phyloP scores from a whole-genome alignment of 140 eudicot genomes.

The Senecio squalidus region DNA sequence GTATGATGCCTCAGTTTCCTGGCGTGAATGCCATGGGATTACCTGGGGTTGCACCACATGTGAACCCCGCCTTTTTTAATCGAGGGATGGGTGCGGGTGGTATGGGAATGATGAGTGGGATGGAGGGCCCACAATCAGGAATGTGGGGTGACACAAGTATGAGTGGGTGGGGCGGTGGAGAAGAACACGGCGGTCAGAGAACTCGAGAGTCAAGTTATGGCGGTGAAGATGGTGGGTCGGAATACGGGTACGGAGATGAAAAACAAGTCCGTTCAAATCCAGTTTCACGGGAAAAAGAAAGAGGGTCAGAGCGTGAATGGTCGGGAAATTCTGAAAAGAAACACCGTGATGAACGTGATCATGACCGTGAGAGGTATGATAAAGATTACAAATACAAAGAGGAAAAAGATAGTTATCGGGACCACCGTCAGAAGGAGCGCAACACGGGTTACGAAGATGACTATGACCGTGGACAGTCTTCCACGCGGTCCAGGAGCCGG shows the following conservation, averaged over 20 bases:
- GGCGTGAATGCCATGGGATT: slow-evolving; percentile 77
- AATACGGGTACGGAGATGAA: slow-evolving; percentile 83
- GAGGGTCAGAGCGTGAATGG: slow-evolving; percentile 75
- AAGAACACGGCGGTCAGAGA: slow-evolving; percentile 77
- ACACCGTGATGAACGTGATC: slow-evolving; percentile 76
- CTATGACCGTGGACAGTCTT: slow-evolving; percentile 77
- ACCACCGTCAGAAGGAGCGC: slow-evolving; percentile 73
- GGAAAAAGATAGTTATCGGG: slow-evolving; percentile 69
- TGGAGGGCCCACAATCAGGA: slow-evolving; percentile 78
- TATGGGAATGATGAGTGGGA: slow-evolving; percentile 89
- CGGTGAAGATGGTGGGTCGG: slow-evolving; percentile 93
- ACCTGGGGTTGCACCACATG: slow-evolving; percentile 94
- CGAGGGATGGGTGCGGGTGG: slow-evolving; percentile 81
- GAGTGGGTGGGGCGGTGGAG: slow-evolving; percentile 74
- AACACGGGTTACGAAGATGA: slow-evolving; percentile 68
- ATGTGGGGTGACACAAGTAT: slow-evolving; percentile 79
- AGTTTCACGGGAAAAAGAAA: slow-evolving; percentile 67
- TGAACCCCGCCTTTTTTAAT: slow-evolving; percentile 87
- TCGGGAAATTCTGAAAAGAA: slow-evolving; percentile 71
- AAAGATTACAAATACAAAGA: slow-evolving; percentile 59
- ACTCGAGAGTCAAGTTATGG: slow-evolving; percentile 87
- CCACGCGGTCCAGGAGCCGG: slow-evolving; percentile 74
- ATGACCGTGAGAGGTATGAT: slow-evolving; percentile 61
- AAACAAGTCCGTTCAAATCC: slow-evolving; percentile 59
- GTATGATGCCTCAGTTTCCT: slow-evolving; percentile 87